These are phyloP conservation scores for Recurvomyces mirabilis DNA, from an alignment of 495 filamentous ascomycete genomes.

Conservation along the genomic window DNA sequence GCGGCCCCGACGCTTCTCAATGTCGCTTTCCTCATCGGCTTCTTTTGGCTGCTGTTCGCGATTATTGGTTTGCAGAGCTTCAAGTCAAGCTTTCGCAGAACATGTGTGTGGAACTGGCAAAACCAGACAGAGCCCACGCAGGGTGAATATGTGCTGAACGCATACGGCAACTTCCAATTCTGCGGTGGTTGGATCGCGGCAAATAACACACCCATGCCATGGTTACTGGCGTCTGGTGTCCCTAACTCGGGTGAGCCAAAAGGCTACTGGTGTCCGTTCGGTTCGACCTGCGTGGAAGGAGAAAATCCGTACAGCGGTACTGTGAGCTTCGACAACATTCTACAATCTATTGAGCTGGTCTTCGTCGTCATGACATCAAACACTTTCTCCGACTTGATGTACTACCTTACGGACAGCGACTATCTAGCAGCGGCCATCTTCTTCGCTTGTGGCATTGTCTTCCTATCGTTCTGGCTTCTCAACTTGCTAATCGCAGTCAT, in stretches of 20 bases:
- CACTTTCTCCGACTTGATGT: conserved; percentile 88
- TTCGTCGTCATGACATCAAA: conserved; percentile 98
- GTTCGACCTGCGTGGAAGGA: conserved; percentile 72
- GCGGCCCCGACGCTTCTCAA: conserved; percentile 88
- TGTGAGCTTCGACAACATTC: conserved; percentile 88
- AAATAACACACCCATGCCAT: conserved; percentile 50
- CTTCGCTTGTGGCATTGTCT: conserved; percentile 76
- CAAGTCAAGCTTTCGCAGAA: conserved; percentile 82
- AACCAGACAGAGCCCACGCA: conserved; percentile 38
- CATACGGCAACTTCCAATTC: conserved; percentile 53
- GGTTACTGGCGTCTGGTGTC: conserved; percentile 44
- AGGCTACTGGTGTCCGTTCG: conserved; percentile 79
- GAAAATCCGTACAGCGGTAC: conserved; percentile 74
- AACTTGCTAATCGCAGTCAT: conserved; percentile 97
- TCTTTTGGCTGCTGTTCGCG: conserved; percentile 98
- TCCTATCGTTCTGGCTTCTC: conserved; percentile 92
- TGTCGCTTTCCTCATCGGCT: conserved; percentile 89
- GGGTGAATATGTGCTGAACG: conserved; percentile 30
- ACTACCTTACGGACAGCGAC: conserved; percentile 82
- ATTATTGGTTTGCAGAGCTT: conserved; percentile 96
- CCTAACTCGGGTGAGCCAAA: conserved; percentile 47
- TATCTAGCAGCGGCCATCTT: conserved; percentile 67
- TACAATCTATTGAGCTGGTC: conserved; percentile 84
- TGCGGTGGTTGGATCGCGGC: conserved; percentile 73
- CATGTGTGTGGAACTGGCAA: conserved; percentile 60